Base-by-base conservation (phyloP, 1,139 yeast genomes). In the Hemisphaericaspora subhashii region DNA sequence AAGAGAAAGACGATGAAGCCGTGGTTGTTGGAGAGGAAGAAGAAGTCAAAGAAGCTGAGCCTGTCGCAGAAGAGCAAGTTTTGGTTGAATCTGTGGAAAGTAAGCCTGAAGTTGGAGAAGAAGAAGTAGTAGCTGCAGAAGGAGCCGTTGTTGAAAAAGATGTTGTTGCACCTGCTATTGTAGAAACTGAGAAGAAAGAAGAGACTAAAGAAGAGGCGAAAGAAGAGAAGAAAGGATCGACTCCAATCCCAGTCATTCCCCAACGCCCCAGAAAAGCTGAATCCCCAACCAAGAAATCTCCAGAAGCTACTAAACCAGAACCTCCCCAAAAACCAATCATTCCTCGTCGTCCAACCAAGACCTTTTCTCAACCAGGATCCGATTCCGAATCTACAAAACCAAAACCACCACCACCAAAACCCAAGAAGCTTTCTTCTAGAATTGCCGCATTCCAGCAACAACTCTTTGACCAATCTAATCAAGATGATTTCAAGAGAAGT, bases 381-480 rank as follows among this genome's bases (percentile, higher is more conserved):
- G 32, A 29, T 15, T 18, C 29, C 10, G 21, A 12, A 18, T 17
- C 6, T 17, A 18, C 36, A 4, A 52, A 48, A 35, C 49, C 60
- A 5, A 69, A 60, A 48, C 68, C 67, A 0, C 84, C 86, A 10
- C 89, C 89, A 3, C 82, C 81, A 22, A 81, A 79, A 26, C 90
- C 90, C 2, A 83, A 83, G 53, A 84, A 84, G 48, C 79, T 86
- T 16, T 83, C 90, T 0, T 81, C 88, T 0, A 83, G 74, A 47
- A 85, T 85, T 44, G 89, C 90, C 1, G 89, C 89, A 0, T 84
- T 85, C 55, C 94, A 84, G 53, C 84, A 83, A 52, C 50, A 46
- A 35, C 36, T 46, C n/a, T 46, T 44, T 30, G 38, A 41, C 16
- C 39, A 43, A 14, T 21, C 75, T 81, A 83, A 11, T 18, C 32